Base-by-base conservation (phyloP, 1,284 basidiomycete genomes). In the Ceratobasidium sp. region DNA sequence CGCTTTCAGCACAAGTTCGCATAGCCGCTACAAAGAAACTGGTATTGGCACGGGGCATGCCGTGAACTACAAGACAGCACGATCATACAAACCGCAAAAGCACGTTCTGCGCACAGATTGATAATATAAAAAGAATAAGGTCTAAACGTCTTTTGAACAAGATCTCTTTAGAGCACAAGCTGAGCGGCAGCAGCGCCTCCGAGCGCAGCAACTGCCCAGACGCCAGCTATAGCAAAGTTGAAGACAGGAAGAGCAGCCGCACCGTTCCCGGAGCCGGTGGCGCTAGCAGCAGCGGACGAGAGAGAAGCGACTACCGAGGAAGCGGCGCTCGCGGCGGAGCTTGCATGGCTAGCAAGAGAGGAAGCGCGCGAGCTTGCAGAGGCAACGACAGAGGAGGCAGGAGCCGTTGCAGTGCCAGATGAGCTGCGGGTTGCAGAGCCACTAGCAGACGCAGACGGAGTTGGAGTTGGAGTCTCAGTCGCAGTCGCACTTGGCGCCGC, bases 151-250 rank as follows among this genome's bases (percentile, higher is more conserved):
- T n/a, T 4, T 26, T 7, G 15, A 26, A 33, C n/a, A n/a, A n/a
- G 15, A 58, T n/a, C 28, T 18, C 39, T n/a, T 72, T 72, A 72
- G 55, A 72, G 69, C 55, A 28, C 55, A 20, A 58, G 53, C 53
- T 70, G 68, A 15, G 68, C 68, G 40, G 58, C 49, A 23, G 53
- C 55, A 49, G 49, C 69, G 26, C 69, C 69, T 10, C 69, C 69
- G 13, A 72, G 69, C 5, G 55, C 69, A 23, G 46, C 69, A 20
- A 40, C 55, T 2, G 69, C 55, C 69, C 53, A 72, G 69, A 56
- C n/a, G 40, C 69, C 69, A 60, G 53, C 39, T 7, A 55, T 33
- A n/a, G 55, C 69, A n/a, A 72, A 60, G n/a, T 60, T 46, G 39
- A 58, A 40, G 6, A n/a, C 28, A 5, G 49, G n/a, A 44, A 49